A percentile compares a stretch with the other conserved stretches of the same genome.
Conservation (phyloP, 768 basidiomycete genomes). For the Podaxis rugospora region DNA sequence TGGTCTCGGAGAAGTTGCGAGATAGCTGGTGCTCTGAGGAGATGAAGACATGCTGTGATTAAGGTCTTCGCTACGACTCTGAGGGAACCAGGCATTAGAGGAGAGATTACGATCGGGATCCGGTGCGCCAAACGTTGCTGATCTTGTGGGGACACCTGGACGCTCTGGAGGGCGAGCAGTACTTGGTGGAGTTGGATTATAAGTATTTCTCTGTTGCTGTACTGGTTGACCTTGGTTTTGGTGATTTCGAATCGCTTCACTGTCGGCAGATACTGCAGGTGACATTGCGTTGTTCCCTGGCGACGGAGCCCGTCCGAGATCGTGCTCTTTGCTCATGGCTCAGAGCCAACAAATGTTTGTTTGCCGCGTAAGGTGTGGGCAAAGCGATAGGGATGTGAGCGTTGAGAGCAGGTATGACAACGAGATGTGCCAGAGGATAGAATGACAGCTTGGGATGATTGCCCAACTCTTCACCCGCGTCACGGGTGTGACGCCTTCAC, state of each 20-base stretch:
- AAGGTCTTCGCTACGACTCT: conserved; percentile 70
- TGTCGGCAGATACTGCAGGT: conserved; percentile 8
- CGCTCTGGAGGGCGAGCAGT: conserved; percentile 44
- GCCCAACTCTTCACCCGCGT: conserved; percentile 12
- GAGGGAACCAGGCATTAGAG: conserved; percentile 31
- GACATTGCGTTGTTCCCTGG: conserved; percentile 19
- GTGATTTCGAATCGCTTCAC: conserved; percentile 18
- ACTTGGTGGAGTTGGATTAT: conserved; percentile 31
- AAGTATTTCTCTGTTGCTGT: conserved; percentile 20
- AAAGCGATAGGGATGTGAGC: not conserved
- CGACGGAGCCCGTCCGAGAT: conserved; percentile 27
- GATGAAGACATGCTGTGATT: conserved; percentile 43
- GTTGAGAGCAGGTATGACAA: conserved; percentile 10
- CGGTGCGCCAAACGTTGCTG: conserved; percentile 56
- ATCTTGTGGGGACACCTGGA: conserved; percentile 52
- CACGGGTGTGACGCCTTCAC: not conserved
- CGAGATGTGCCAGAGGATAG: conserved; percentile 10
- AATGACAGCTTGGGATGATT: conserved; percentile 13
- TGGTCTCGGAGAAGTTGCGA: conserved; percentile 35
- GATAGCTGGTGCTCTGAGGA: conserved; percentile 20
- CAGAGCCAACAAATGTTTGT: not conserved
- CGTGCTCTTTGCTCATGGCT: conserved; percentile 36
- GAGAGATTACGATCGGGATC: conserved; percentile 51
- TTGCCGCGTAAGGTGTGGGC: not conserved
- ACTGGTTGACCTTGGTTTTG: conserved; percentile 15